These are phyloP conservation scores for Yamadazyma atmosphaerica DNA, from an alignment of 1,139 yeast genomes.

Conservation along the genomic window DNA sequence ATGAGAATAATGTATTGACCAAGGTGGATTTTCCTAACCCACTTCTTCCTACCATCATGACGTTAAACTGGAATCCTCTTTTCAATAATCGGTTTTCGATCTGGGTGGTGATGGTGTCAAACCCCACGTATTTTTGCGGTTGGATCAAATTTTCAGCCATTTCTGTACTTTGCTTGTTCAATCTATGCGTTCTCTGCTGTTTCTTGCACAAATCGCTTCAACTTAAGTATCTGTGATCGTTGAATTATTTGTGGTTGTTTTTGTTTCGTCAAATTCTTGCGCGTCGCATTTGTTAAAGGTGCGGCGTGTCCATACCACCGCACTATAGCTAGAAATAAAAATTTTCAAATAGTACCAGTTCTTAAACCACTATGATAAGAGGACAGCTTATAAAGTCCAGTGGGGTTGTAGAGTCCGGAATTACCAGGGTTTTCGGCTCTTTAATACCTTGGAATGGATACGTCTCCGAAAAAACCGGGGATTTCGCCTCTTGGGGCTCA, in stretches of 20 bases:
- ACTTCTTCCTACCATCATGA: constrained; percentile 93
- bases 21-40: constrained; percentile 95
- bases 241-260: not conserved
- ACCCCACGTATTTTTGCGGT: constrained; percentile 76
- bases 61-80: constrained; percentile 90
- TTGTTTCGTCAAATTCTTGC: not conserved
- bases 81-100: constrained; percentile 89
- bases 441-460: no score
- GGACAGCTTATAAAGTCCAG: not conserved
- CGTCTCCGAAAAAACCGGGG: no score
- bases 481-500: no score
- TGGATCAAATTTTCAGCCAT: constrained; percentile 20
- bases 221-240: not conserved
- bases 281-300: not conserved
- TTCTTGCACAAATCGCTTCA: no score
- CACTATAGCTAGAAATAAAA: not conserved
- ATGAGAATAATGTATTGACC: constrained; percentile 84
- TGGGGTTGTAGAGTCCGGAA: not conserved
- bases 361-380: not conserved
- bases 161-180: no score
- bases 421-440: not conserved
- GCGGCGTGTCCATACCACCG: not conserved
- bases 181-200: no score
- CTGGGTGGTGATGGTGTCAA: constrained; percentile 93
- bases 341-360: not conserved